phyloP scores from a whole-genome alignment of 2,329 filamentous ascomycete genomes.

The Dactylella cylindrospora region DNA sequence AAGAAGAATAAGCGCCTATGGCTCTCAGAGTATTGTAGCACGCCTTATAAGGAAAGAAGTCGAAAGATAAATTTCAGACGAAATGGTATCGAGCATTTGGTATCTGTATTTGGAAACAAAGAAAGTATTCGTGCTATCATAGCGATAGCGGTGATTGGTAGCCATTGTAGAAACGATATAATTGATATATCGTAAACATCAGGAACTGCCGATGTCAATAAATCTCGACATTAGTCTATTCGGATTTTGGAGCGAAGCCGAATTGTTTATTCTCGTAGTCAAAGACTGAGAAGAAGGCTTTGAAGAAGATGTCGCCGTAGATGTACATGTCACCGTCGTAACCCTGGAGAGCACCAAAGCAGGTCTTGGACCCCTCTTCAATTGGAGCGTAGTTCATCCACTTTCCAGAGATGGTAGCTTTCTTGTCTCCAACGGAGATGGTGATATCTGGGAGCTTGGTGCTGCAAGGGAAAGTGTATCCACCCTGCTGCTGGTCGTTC shows the following conservation, averaged over 20 bases:
- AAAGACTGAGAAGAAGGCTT: constrained; percentile 74
- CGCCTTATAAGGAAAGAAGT: too few relatives aligned
- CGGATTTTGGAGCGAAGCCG: constrained; percentile 56
- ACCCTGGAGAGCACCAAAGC: constrained; percentile 75
- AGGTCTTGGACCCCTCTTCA: constrained; percentile 56
- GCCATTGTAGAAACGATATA: too few relatives aligned
- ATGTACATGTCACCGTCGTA: constrained; percentile 59
- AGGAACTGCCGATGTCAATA: too few relatives aligned
- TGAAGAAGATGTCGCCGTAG: constrained; percentile 77
- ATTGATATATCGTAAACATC: too few relatives aligned
- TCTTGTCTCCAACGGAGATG: constrained; percentile 58
- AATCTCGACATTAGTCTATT: too few relatives aligned
- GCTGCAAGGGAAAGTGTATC: constrained; percentile 60
- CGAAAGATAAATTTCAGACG: too few relatives aligned
- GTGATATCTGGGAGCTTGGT: constrained; percentile 59
- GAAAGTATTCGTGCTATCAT: too few relatives aligned
- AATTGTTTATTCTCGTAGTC: constrained; percentile 59
- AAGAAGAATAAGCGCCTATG: too few relatives aligned
- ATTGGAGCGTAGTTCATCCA: constrained; percentile 61
- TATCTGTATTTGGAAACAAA: too few relatives aligned
- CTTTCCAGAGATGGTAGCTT: constrained; percentile 59
- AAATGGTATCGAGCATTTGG: too few relatives aligned
- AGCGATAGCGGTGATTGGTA: background rate
- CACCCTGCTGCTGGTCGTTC: constrained; percentile 57
- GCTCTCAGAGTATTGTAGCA: too few relatives aligned